Base-by-base conservation (phyloP, 2,329 filamentous ascomycete species). In the Myriosclerotinia duriaeana region DNA sequence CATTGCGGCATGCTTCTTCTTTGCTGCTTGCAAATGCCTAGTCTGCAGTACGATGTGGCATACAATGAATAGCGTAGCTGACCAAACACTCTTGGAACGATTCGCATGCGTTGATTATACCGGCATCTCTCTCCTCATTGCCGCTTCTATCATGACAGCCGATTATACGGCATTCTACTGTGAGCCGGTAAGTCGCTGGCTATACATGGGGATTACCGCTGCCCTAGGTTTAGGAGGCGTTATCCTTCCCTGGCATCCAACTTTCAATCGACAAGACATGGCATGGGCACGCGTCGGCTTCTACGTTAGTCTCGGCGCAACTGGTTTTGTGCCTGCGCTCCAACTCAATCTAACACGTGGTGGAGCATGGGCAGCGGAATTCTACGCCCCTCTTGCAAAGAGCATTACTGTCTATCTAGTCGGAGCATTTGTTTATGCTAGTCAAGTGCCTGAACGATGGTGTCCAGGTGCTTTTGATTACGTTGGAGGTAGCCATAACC, bases 91-190 rank as follows among this genome's bases (percentile, higher is more conserved):
- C 53, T 90, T 99, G 80, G 95, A 96, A 77, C 90, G 93, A 69
- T 98, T 99, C 75, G 95, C 95, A 22, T 99, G 95, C 77, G 93
- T 99, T 67, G 95, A 99, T 78, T 99, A 99, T 79, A 98, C 95
- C 0, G 95, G 95, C 65, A 99, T 99, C 72, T 97, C 93, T 1
- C 83, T 99, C 61, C 85, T 99, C 36, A 95, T 99, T 63, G 92
- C 95, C 2, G 93, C 95, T 12, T 96, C 92, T 66, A 99, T 99
- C 80, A 92, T 98, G 85, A 97, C 95, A 2, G 97, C 93, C 46
- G 95, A 99, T 78, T 99, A 98, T 80, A 97, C 95, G 0, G 95
- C 94, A 34, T 99, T 99, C 79, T 99, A 99, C 81, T 97, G 95
- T 80, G 95, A 99, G 75, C 93, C 95, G 3, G 74, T 90, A 56